A percentile compares a stretch with the other conserved stretches of the same genome.
Conservation (phyloP, 2,329 filamentous ascomycete species). For the Balansia obtecta region DNA sequence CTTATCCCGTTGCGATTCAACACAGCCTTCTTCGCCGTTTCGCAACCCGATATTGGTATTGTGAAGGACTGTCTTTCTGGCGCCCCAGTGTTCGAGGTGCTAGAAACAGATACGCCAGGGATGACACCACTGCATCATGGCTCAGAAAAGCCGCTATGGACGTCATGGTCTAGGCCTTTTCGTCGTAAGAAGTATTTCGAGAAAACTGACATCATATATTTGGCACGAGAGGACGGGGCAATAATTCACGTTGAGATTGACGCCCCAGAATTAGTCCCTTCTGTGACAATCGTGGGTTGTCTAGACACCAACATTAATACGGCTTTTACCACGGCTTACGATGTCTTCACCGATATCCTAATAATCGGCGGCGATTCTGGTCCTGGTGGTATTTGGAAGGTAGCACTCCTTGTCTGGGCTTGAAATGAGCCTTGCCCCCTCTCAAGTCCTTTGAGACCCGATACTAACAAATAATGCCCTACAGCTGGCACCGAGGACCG, state of each 20-base stretch:
- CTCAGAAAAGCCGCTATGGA: constrained; percentile 51
- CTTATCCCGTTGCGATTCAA: constrained; percentile 59
- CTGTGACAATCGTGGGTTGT: constrained; percentile 46
- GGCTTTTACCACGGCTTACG: constrained; percentile 67
- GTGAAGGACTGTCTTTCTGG: constrained; percentile 42
- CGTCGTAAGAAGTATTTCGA: constrained; percentile 50
- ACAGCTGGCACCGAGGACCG: constrained; percentile 42
- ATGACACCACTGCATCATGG: constrained; percentile 36
- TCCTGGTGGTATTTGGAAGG: constrained; percentile 63
- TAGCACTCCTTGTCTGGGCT: constrained; percentile 18
- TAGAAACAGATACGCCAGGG: constrained; percentile 27
- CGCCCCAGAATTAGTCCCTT: constrained; percentile 39
- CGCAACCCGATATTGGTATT: constrained; percentile 43
- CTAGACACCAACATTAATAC: constrained; percentile 63
- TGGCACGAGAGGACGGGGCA: constrained; percentile 78
- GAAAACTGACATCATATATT: constrained; percentile 65
- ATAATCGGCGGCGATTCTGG: constrained; percentile 69
- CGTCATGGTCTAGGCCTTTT: constrained; percentile 69
- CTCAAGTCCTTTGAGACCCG: constrained; percentile 2
- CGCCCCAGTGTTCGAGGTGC: constrained; percentile 32
- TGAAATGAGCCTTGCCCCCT: background rate
- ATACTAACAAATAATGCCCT: background rate
- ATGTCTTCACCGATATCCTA: constrained; percentile 61
- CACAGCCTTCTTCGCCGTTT: constrained; percentile 60
- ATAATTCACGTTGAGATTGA: constrained; percentile 62